Evolutionary conservation across 2,329 filamentous ascomycete genomes (phyloP).

Genomic region (Colletotrichum euphorbiae): DNA sequence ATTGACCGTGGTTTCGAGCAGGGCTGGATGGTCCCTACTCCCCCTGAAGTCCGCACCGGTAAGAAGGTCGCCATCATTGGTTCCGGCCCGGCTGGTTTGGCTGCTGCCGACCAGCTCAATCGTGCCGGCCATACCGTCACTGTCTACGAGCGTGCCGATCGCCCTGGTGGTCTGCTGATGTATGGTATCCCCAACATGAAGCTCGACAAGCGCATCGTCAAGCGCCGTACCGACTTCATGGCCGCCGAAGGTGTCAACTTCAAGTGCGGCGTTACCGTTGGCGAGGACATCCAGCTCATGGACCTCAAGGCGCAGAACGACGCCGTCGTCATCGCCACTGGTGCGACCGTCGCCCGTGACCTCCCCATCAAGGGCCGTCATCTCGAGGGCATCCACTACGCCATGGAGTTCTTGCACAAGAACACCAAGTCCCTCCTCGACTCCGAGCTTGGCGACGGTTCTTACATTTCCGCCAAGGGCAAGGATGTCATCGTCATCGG

Average conservation of each 20-base stretch:
- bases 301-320: constrained; percentile 81
- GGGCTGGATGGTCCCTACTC: constrained; percentile 94
- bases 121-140: constrained; percentile 89
- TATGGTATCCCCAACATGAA: constrained; percentile 99
- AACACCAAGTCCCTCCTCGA: constrained; percentile 98
- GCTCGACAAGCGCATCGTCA: constrained; percentile 96
- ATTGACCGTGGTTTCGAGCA: constrained; percentile 97
- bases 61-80: constrained; percentile 92
- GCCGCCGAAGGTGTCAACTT: constrained; percentile 87
- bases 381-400: constrained; percentile 91
- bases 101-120: constrained; percentile 93
- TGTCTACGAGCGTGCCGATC: constrained; percentile 92
- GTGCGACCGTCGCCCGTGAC: constrained; percentile 92
- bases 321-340: constrained; percentile 90
- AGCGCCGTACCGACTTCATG: constrained; percentile 96
- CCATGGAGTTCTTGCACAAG: constrained; percentile 97
- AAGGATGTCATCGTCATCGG: constrained; percentile 98
- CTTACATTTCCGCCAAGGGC: constrained; percentile 94
- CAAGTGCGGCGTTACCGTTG: constrained; percentile 81
- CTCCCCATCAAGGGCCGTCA: constrained; percentile 90
- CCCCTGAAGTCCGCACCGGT: constrained; percentile 83
- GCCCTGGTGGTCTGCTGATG: constrained; percentile 92
- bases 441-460: constrained; percentile 83
- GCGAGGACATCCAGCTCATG: constrained; percentile 76
- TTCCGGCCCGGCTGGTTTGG: constrained; percentile 91